These are phyloP conservation scores for Bacterosira constricta DNA, from an alignment of 108 stramenopile species.

Conservation along the genomic window DNA sequence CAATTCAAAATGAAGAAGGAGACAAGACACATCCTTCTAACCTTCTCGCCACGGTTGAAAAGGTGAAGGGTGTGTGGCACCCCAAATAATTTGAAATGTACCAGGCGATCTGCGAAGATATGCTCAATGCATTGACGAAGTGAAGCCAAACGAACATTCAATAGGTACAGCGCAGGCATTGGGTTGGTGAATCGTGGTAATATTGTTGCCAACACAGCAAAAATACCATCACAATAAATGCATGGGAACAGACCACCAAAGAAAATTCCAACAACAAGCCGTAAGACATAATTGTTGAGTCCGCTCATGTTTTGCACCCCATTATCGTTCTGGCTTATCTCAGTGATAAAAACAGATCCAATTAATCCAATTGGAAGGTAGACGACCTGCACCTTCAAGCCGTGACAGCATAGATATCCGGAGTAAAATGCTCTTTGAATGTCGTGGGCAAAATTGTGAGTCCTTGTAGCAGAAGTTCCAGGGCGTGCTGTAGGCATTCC, in stretches of 20 bases:
- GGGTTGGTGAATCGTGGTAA: neutral
- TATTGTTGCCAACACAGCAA: neutral
- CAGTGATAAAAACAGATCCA: slow-evolving; percentile 23
- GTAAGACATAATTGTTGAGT: slow-evolving; percentile 8
- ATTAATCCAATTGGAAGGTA: slow-evolving; percentile 24
- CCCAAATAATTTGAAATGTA: neutral
- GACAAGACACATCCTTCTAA: neutral
- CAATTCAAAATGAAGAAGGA: slow-evolving; percentile 33
- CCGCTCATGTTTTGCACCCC: slow-evolving; percentile 23
- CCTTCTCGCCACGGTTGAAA: neutral
- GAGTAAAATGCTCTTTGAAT: slow-evolving; percentile 36
- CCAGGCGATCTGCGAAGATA: neutral
- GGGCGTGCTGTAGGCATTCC: neutral
- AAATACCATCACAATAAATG: neutral
- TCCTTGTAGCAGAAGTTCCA: neutral
- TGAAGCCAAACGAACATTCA: neutral
- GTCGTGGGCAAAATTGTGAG: neutral
- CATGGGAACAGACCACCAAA: neutral
- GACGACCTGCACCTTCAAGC: slow-evolving; percentile 18
- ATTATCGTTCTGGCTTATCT: slow-evolving; percentile 28
- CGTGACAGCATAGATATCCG: slow-evolving; percentile 16
- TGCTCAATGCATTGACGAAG: slow-evolving; percentile 2
- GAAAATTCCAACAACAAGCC: neutral
- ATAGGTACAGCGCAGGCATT: neutral
- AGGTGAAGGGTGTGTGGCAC: neutral